Evolutionary conservation across 805 yeast species (phyloP), one percentile per base, ranked within the genome.

Genomic region (Monosporozyma yasuniensis): DNA sequence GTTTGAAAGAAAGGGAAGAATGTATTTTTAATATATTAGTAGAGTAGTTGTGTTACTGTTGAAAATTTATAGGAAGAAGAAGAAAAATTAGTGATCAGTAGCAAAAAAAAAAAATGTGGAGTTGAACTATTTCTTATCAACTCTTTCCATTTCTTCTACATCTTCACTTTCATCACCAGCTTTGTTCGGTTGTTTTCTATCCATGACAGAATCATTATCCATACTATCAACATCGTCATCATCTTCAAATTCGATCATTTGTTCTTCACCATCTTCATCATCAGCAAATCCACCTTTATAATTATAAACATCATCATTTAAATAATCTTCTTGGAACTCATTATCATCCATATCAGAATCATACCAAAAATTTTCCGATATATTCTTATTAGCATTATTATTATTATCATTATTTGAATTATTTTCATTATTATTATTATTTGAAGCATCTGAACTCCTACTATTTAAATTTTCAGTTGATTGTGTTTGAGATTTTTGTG

Each of bases 361-460:
- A 63, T 83, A 84, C 93, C 93, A 86, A 57, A 86, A 86, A 61
- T 84, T 86, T 60, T 85, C 93, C 56, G 84, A 50, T 21, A 55
- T 47, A 47, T 47, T 50, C 39, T 52, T 50, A 28, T 38, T 30
- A n/a, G 23, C 37, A 42, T 44, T 30, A 23, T 37, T n/a, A 28
- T 37, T 43, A 5, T n/a, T 42, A 41, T 14, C 6, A 12, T 16
- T 37, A 7, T 12, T 19, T 8, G n/a, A 14, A n/a, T 23, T 34
- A 23, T n/a, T 42, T 7, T 42, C 32, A 14, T 19, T 35, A 35
- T 47, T 43, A 37, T 32, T 44, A 35, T 44, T 44, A 23, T 27
- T 44, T 28, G 25, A 25, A 8, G 9, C n/a, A 25, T 23, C n/a
- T n/a, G 1, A 7, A 25, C 25, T 42, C 44, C 38, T 42, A 16